Percentiles rank a stretch among this genome's conserved stretches.
Evolutionary conservation across 1,284 basidiomycete genomes (phyloP).

Genomic region (Ceratobasidium sp.): DNA sequence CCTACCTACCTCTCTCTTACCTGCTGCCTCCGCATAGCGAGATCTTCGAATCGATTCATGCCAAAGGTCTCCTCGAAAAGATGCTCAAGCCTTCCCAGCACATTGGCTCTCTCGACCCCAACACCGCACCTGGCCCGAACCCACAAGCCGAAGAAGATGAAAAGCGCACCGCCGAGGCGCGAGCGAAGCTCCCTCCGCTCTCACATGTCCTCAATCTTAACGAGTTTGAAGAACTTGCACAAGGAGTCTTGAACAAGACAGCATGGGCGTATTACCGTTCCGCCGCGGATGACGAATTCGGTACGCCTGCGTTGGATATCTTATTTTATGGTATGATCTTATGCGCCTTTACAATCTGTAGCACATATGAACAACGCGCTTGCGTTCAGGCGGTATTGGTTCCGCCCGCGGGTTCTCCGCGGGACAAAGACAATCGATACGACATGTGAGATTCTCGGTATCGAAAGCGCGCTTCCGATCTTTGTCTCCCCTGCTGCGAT

Average conservation of each 20-base stretch:
- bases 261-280: conserved; percentile 60
- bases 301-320: conserved; percentile 44
- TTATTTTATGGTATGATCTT: conserved; percentile 18
- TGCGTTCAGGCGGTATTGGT: conserved; percentile 57
- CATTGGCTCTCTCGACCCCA: conserved; percentile 57
- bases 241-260: conserved; percentile 56
- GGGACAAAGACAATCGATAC: conserved; percentile 49
- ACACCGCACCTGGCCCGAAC: conserved; percentile 51
- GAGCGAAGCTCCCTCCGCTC: conserved; percentile 54
- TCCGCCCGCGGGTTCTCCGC: conserved; percentile 56
- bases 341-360: conserved; percentile 36
- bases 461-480: conserved; percentile 53
- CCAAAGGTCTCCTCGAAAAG: conserved; percentile 55
- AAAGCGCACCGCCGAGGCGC: conserved; percentile 52
- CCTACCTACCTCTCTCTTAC: not conserved
- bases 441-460: conserved; percentile 53
- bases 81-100: conserved; percentile 52
- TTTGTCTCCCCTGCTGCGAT: conserved; percentile 62
- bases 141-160: conserved; percentile 54
- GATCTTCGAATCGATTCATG: conserved; percentile 54
- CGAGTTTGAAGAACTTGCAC: conserved; percentile 58
- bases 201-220: conserved; percentile 56
- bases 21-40: conserved; percentile 11
- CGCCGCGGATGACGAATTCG: conserved; percentile 56
- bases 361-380: conserved; percentile 55